A percentile compares a stretch with the other conserved stretches of the same genome.
Conservation (phyloP, 805 yeast genomes). For the Maudiozyma turicensis region DNA sequence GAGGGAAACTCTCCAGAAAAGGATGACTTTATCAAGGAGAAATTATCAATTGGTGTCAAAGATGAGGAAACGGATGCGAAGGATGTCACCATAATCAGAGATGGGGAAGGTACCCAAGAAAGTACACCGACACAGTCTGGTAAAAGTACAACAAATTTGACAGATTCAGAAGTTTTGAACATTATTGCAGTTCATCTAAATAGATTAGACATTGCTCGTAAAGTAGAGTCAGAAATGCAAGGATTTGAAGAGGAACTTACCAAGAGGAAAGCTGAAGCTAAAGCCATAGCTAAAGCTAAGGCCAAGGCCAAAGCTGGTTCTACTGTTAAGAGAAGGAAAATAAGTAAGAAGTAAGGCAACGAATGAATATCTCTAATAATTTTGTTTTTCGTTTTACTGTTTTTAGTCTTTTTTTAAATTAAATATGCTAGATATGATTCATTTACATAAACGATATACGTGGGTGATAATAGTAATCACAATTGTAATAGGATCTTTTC, state of each 20-base stretch:
- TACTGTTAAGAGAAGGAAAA: slow-evolving; percentile 5
- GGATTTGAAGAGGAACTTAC: slow-evolving; percentile 10
- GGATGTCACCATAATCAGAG: no score
- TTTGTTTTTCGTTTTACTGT: not conserved
- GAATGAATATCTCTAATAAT: not conserved
- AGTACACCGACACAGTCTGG: not conserved
- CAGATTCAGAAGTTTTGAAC: slow-evolving; percentile 24
- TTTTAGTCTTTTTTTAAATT: not conserved
- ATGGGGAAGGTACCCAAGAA: no score
- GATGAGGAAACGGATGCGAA: no score
- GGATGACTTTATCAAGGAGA: slow-evolving; percentile 64
- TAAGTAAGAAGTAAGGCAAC: not conserved
- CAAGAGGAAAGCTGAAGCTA: not conserved
- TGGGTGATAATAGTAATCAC: slow-evolving; percentile 29
- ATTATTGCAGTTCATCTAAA: slow-evolving; percentile 21
- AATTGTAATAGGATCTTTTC: slow-evolving; percentile 28
- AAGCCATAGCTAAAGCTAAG: not conserved
- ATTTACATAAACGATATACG: slow-evolving; percentile 11
- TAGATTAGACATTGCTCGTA: slow-evolving; percentile 23
- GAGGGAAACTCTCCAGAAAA: slow-evolving; percentile 43
- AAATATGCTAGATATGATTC: not conserved
- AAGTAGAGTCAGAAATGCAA: slow-evolving; percentile 18
- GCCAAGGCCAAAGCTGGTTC: no score
- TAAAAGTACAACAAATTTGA: slow-evolving; percentile 4
- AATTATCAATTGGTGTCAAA: slow-evolving; percentile 35